Base-by-base conservation (phyloP, 768 basidiomycete genomes). In the Clavaria fumosa region DNA sequence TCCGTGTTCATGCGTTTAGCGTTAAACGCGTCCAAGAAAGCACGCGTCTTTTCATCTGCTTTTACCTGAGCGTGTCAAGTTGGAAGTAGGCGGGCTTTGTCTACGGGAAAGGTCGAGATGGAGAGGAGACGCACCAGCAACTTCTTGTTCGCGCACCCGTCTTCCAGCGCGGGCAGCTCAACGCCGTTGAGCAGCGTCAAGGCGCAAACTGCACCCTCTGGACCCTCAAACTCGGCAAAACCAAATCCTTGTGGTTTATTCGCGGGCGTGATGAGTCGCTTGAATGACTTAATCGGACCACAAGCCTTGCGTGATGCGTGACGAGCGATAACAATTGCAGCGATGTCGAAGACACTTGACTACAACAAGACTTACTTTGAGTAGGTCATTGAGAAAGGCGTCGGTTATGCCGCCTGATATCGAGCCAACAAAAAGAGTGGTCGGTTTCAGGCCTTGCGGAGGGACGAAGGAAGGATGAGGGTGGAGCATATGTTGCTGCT, bases 221-320 rank as follows among this genome's bases (percentile, higher is more conserved):
- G 86, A 38, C 91, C 91, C 53, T 91, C 84, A 52, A 73, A 97
- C 55, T 93, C 85, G 34, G 88, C 93, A 57, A 97, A 99, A 7
- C 91, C 95, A 52, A 97, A 97, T 2, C 88, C 89, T 62, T 91
- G 85, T 4, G 91, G 83, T 55, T 91, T 86, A 50, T 91, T 86
- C 12, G 83, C 78, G 18, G 89, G 85, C 2, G 89, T 91, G 32
- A 85, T 83, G 17, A 91, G 75, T 11, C 91, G 78, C 49, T 91
- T 96, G 61, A 99, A 84, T 1, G 84, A 86, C 42, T 76, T 75
- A 42, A 96, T 64, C 3, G 78, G 73, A 10, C 95, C 95, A 48
- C 89, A 96, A 20, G 90, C 78, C 91, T 96, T 42, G 14, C 11
- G 26, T 11, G n/a, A n/a, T n/a, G n/a, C n/a, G n/a, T n/a, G n/a